phyloP scores from a whole-genome alignment of 2,329 filamentous ascomycete species.

The Trichoderma asperellum region DNA sequence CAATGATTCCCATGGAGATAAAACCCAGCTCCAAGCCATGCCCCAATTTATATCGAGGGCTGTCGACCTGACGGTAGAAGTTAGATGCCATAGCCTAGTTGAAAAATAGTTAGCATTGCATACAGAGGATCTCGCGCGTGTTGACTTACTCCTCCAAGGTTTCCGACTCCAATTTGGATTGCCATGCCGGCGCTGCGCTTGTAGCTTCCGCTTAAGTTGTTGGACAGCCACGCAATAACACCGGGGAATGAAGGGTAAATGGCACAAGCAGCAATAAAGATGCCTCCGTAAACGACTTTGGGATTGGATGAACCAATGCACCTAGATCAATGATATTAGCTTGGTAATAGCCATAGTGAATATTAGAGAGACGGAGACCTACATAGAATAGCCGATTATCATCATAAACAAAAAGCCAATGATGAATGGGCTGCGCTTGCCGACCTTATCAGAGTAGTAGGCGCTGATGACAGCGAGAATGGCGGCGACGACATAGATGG shows the following conservation, averaged over 20 bases:
- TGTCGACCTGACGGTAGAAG: conserved; percentile 63
- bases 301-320: conserved; percentile 63
- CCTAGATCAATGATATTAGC: conserved; percentile 43
- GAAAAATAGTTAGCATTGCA: not conserved
- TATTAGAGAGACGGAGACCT: not conserved
- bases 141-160: conserved; percentile 54
- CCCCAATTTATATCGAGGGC: conserved; percentile 54
- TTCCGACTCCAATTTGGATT: conserved; percentile 65
- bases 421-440: conserved; percentile 60
- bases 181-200: conserved; percentile 71
- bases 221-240: conserved; percentile 76
- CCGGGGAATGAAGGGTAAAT: conserved; percentile 82
- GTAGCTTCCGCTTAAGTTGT: conserved; percentile 70
- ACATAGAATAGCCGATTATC: conserved; percentile 61
- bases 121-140: not conserved
- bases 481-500: conserved; percentile 64
- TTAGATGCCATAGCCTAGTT: conserved; percentile 69
- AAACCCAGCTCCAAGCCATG: conserved; percentile 57
- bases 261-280: conserved; percentile 75
- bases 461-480: conserved; percentile 59
- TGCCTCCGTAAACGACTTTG: conserved; percentile 70
- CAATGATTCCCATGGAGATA: conserved; percentile 50
- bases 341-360: not conserved
- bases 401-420: conserved; percentile 57
- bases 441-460: conserved; percentile 58